Percentiles rank a stretch among this genome's conserved stretches.
Evolutionary conservation across 2,329 filamentous ascomycete species (phyloP).

Genomic region (Epichloe coenophiala): DNA sequence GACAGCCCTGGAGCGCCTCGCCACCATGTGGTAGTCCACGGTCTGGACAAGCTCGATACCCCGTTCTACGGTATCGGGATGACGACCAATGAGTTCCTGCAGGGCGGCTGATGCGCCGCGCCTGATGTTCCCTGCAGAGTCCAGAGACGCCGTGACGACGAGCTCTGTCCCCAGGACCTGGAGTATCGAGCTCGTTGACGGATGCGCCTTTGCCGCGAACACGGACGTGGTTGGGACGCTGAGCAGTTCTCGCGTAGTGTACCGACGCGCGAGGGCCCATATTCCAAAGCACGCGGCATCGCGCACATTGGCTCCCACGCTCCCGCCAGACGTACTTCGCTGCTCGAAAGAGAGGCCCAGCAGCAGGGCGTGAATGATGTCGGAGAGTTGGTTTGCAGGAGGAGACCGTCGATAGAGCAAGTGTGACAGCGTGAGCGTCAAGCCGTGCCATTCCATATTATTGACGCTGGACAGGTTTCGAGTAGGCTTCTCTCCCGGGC

Average conservation of each 20-base stretch:
- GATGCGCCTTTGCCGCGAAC: slow-evolving; percentile 24
- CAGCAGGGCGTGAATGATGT: slow-evolving; percentile 64
- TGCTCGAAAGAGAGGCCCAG: slow-evolving; percentile 82
- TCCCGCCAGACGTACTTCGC: slow-evolving; percentile 69
- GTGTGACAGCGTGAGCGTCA: slow-evolving; percentile 78
- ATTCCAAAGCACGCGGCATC: slow-evolving; percentile 95
- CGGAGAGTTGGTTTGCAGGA: slow-evolving; percentile 52
- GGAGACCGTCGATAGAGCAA: slow-evolving; percentile 75
- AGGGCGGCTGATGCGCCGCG: slow-evolving; percentile 85
- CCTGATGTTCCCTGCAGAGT: slow-evolving; percentile 85
- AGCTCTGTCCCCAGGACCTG: slow-evolving; percentile 73
- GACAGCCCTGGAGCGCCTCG: slow-evolving; percentile 71
- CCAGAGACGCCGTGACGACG: slow-evolving; percentile 68
- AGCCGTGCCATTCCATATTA: slow-evolving; percentile 78
- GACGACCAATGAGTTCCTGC: slow-evolving; percentile 85
- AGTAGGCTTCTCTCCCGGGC: slow-evolving; percentile 18
- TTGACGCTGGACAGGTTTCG: slow-evolving; percentile 64
- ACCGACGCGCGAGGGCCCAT: slow-evolving; percentile 82
- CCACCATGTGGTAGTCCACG: slow-evolving; percentile 88
- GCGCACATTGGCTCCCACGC: slow-evolving; percentile 77
- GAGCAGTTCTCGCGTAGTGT: slow-evolving; percentile 65
- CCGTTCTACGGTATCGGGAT: slow-evolving; percentile 69
- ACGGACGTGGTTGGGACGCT: slow-evolving; percentile 39
- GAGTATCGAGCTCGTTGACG: slow-evolving; percentile 37
- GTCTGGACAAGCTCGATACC: slow-evolving; percentile 79